phyloP scores from a whole-genome alignment of 306 rosid genomes.

The Geum urbanum region DNA sequence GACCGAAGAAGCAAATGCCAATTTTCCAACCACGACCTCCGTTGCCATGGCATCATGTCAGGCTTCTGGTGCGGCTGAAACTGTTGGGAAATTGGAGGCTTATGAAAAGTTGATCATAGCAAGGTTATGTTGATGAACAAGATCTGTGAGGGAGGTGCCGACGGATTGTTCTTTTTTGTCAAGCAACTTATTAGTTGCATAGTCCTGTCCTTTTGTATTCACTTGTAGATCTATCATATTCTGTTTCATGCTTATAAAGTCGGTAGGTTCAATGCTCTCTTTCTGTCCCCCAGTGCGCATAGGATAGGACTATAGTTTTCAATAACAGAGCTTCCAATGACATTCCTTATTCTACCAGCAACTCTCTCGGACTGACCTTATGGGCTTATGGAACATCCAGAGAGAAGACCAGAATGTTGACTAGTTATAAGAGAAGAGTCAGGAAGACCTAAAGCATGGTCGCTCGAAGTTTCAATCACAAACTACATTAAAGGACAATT shows the following conservation, averaged over 20 bases:
- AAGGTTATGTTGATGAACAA: background rate
- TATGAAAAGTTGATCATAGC: background rate
- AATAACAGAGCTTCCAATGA: background rate
- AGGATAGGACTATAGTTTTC: background rate
- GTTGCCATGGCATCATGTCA: background rate
- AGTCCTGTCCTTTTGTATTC: background rate
- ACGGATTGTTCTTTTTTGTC: background rate
- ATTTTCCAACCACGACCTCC: slow-evolving; percentile 5
- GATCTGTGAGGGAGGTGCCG: background rate
- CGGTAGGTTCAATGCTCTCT: background rate
- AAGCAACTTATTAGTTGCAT: background rate
- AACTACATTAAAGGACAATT: too few relatives aligned
- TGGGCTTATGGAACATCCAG: background rate
- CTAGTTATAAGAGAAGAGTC: background rate
- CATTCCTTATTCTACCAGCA: background rate
- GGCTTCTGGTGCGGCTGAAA: background rate
- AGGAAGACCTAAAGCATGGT: background rate
- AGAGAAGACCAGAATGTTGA: background rate
- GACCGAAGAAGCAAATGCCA: slow-evolving; percentile 17
- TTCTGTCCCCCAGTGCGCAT: too few relatives aligned
- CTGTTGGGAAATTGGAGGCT: background rate
- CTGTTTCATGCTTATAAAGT: background rate
- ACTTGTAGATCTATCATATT: background rate
- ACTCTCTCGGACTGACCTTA: background rate
- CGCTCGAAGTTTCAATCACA: too few relatives aligned